Evolutionary conservation across 768 basidiomycete genomes (phyloP), one percentile per base, ranked within the genome.

Genomic region (Dacryopinax primogenitus): DNA sequence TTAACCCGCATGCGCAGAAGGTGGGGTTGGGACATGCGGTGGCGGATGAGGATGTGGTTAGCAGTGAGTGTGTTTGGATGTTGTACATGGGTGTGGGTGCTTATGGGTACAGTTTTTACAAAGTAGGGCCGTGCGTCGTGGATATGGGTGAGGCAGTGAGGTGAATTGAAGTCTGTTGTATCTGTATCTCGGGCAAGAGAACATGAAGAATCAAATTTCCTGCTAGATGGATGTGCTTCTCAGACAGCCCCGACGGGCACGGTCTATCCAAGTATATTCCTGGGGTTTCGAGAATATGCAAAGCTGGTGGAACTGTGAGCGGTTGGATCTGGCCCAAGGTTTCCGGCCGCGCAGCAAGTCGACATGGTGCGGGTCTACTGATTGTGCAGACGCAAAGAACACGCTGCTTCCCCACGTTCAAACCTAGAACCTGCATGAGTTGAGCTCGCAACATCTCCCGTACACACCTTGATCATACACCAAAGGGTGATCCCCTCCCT

Each of bases 1-100:
- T 96, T 75, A 79, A 85, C 41, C 92, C 92, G 2, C 90, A 96
- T 71, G 91, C 92, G 1, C 93, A 96, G 75, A 96, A 96, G 74
- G 77, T 71, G 32, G 62, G 66, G 37, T 76, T 94, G 68, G 77
- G 76, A 28, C 93, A 94, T 77, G 82, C 84, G 66, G 88, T 95
- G 18, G 85, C 86, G 69, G 90, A 92, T 69, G 90, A 91, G 72
- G 90, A 92, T 73, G 88, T 92, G 12, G 89, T 92, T 63, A 91
- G 90, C 33, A 89, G 91, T 92, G 71, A 70, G 89, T 82, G 9
- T 18, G 33, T 33, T 23, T 32, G 23, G 26, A 15, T 47, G 13
- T 51, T 13, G 12, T 36, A 6, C 12, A 26, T 9, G 33, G 36
- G 23, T 7, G 15, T 15, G 18, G 35, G 9, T 63, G 63, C 18